Percentiles rank a stretch among this genome's conserved stretches.
Conservation (phyloP, 495 filamentous ascomycete species). For the Neurospora sp. region DNA sequence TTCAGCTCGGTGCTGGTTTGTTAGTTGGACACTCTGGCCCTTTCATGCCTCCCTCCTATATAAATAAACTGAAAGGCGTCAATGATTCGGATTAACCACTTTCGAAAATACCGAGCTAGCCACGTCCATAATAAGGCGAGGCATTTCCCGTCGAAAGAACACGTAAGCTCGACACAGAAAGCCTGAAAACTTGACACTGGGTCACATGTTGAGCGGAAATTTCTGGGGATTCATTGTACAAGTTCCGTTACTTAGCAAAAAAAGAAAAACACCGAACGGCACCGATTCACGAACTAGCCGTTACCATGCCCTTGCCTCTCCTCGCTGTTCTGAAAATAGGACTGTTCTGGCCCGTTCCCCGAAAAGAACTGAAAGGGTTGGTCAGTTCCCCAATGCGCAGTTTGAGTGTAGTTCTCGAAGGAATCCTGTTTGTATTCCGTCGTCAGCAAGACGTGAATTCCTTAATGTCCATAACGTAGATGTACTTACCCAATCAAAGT, state of each 20-base stretch:
- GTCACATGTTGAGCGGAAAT: neutral
- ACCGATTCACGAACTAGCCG: neutral
- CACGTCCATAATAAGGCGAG: neutral
- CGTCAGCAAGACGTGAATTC: neutral
- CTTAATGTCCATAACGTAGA: neutral
- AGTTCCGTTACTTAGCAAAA: neutral
- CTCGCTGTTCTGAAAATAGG: slow-evolving; percentile 12
- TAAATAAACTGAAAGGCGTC: neutral
- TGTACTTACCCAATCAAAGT: slow-evolving; percentile 68
- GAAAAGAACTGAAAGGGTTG: slow-evolving; percentile 40
- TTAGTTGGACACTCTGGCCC: neutral
- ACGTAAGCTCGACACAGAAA: neutral
- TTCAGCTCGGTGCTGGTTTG: neutral
- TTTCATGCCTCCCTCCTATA: neutral
- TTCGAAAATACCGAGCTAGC: neutral
- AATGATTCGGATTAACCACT: neutral
- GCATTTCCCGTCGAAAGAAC: neutral
- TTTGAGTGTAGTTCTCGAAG: slow-evolving; percentile 41
- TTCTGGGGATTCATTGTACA: neutral
- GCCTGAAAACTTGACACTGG: neutral
- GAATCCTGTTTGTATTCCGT: slow-evolving; percentile 25
- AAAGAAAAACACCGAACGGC: neutral
- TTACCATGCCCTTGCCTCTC: neutral
- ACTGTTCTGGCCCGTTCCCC: slow-evolving; percentile 26
- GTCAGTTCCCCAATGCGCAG: slow-evolving; percentile 34